Conservation (phyloP, 331 rosid genomes). For the Quercus tomentella region DNA sequence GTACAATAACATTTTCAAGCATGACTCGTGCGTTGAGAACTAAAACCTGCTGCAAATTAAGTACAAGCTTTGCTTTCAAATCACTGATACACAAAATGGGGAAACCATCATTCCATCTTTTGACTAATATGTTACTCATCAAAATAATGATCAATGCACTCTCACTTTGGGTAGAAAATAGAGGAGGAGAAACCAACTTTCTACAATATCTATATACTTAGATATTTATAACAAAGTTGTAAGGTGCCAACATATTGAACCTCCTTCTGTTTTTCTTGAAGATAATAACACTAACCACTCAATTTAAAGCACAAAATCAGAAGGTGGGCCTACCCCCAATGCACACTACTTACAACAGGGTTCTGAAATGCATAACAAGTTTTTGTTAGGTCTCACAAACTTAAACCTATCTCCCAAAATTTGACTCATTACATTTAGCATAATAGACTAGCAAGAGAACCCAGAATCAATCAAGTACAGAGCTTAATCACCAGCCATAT, state of each 20-base stretch:
- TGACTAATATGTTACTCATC: not conserved
- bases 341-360: not conserved
- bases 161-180: not conserved
- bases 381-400: not conserved
- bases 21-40: not conserved
- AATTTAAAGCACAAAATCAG: not conserved
- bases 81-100: not conserved
- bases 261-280: not conserved
- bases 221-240: not conserved
- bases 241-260: not conserved
- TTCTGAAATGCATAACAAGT: not conserved
- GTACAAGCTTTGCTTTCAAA: not conserved
- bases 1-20: not conserved
- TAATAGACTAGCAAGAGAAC: not conserved
- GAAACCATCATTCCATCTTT: not conserved
- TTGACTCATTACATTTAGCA: too few relatives aligned
- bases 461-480: too few relatives aligned
- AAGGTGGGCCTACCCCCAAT: not conserved
- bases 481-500: too few relatives aligned
- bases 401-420: not conserved
- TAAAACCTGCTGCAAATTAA: not conserved
- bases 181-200: not conserved
- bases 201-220: not conserved
- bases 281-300: not conserved
- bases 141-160: not conserved